Conservation (phyloP, 768 basidiomycete species). For the Mycena galericulata region DNA sequence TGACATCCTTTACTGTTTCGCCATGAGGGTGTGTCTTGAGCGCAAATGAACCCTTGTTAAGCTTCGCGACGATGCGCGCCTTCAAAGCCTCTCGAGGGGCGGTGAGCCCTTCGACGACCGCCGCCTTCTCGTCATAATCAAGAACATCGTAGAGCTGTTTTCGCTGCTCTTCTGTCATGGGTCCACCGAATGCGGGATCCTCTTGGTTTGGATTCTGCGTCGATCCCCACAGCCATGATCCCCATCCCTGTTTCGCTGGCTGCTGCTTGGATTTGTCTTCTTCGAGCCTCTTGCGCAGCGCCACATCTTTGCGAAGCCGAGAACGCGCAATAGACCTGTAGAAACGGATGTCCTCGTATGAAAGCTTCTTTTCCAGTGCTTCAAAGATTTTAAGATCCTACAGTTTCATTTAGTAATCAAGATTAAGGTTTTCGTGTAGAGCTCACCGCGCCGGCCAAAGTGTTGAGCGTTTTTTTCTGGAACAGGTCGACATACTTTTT, state of each 20-base stretch:
- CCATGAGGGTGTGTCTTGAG: conserved; percentile 82
- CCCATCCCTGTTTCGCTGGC: conserved; percentile 66
- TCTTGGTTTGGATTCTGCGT: conserved; percentile 51
- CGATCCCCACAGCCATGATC: conserved; percentile 89
- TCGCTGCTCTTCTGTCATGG: conserved; percentile 91
- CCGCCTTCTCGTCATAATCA: conserved; percentile 91
- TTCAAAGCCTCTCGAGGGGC: conserved; percentile 85
- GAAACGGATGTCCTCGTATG: conserved; percentile 96
- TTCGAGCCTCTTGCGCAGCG: conserved; percentile 75
- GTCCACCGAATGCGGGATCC: conserved; percentile 68
- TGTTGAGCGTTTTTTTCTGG: conserved; percentile 74
- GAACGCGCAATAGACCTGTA: conserved; percentile 96
- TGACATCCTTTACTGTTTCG: conserved; percentile 69
- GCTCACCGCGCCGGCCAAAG: conserved; percentile 67
- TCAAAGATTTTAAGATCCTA: conserved; percentile 69
- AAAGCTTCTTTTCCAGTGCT: conserved; percentile 81
- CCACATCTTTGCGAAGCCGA: conserved; percentile 86
- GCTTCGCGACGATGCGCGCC: conserved; percentile 76
- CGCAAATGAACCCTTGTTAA: conserved; percentile 90
- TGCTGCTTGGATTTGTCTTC: conserved; percentile 70
- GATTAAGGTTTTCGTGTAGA: conserved; percentile 20
- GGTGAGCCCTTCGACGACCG: conserved; percentile 76
- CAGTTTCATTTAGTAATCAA: conserved; percentile 8
- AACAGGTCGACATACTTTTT: conserved; percentile 87
- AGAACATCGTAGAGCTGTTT: conserved; percentile 90